Percentiles rank a stretch among this genome's conserved stretches.
Evolutionary conservation across 2,329 filamentous ascomycete species (phyloP).

Genomic region (Beauveria sp.): DNA sequence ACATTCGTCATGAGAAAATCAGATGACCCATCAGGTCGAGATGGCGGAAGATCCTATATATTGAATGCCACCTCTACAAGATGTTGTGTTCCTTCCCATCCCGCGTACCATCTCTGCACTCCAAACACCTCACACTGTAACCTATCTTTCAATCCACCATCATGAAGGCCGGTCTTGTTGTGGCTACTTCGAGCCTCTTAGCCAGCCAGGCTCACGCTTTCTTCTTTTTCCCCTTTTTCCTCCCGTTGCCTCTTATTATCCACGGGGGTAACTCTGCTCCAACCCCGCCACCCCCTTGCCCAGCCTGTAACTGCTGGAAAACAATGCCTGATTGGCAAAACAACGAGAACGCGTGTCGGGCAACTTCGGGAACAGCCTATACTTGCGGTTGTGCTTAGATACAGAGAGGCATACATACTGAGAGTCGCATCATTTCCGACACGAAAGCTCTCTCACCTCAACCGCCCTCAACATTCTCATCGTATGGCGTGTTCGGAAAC

Average conservation of each 20-base stretch:
- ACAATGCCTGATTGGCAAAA: neutral
- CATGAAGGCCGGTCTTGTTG: neutral
- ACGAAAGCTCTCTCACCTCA: neutral
- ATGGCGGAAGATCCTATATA: neutral
- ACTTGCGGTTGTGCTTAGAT: neutral
- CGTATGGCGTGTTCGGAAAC: neutral
- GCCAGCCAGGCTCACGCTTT: neutral
- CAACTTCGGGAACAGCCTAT: neutral
- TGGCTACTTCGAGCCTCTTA: neutral
- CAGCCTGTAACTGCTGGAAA: neutral
- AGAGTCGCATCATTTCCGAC: neutral
- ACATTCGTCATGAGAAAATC: too few relatives aligned
- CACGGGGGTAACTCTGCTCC: neutral
- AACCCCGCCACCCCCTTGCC: neutral
- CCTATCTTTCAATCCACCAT: neutral
- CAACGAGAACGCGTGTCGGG: neutral
- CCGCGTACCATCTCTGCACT: neutral
- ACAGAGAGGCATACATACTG: neutral
- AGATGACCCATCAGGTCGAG: neutral
- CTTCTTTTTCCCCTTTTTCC: neutral
- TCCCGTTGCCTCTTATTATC: neutral
- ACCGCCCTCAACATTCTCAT: neutral
- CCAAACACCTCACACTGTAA: neutral
- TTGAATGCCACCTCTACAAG: neutral
- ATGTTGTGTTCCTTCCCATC: neutral